Conservation (phyloP, 768 basidiomycete genomes). For the Gloeopeniophorella convolvens region DNA sequence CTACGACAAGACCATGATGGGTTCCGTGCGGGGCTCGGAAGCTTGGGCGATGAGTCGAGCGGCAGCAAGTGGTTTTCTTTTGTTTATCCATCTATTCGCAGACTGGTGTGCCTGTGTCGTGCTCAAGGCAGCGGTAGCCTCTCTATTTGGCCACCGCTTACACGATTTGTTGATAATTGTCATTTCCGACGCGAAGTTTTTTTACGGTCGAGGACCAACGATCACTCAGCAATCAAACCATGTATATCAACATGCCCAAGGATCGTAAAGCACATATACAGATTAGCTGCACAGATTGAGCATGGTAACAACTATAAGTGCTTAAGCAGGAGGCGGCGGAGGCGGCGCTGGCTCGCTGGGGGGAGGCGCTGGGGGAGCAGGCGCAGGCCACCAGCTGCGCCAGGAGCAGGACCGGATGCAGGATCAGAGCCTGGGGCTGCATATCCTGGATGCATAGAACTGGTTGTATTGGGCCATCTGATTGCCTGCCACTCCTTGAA, state of each 20-base stretch:
- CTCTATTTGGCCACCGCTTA: no score
- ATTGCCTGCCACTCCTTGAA: conserved; percentile 77
- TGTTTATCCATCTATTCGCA: no score
- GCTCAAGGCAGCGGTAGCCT: no score
- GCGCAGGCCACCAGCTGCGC: conserved; percentile 18
- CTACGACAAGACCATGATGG: neutral
- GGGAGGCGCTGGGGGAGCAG: conserved; percentile 23
- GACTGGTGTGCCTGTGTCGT: no score
- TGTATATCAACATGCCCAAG: conserved; percentile 17
- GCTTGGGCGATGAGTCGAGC: no score
- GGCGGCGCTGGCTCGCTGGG: conserved; percentile 29
- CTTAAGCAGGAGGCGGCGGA: conserved; percentile 26
- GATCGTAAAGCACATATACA: conserved; percentile 17
- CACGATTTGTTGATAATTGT: no score
- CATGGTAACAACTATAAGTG: conserved; percentile 12
- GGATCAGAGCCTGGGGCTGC: conserved; percentile 21
- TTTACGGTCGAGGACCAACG: neutral
- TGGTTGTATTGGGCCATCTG: conserved; percentile 70
- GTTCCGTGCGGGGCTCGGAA: no score
- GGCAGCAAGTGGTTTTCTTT: no score
- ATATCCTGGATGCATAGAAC: conserved; percentile 58
- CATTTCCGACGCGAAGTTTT: neutral
- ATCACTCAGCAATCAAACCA: conserved; percentile 3
- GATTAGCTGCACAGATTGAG: conserved; percentile 19
- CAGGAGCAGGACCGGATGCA: conserved; percentile 15